Evolutionary conservation across 768 basidiomycete genomes (phyloP), one percentile per base, ranked within the genome.

Genomic region (Calocera viscosa): DNA sequence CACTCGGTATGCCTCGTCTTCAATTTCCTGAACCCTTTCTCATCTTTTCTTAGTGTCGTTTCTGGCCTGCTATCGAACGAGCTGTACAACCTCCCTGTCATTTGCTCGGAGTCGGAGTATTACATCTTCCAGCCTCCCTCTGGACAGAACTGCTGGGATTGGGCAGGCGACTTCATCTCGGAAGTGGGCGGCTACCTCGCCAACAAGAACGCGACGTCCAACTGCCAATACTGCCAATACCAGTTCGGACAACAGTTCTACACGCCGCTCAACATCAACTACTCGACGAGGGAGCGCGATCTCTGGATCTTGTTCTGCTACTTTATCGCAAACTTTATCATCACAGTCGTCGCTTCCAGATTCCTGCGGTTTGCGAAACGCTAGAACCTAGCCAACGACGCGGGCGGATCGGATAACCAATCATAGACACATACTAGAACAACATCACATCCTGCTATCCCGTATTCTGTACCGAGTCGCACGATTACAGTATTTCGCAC

Each of bases 31-130:
- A 76, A 88, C 8, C 78, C 35, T 79, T 49, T 89, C 90, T 0
- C 90, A 85, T 74, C 90, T 88, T 0, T 83, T 88, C 26, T 47
- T 19, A 47, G 43, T 24, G 78, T 84, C 12, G 75, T 91, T 28
- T 81, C 85, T 3, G 83, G 90, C 19, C 87, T 92, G 80, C 76
- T 91, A 34, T 83, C 88, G 0, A 91, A 88, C 5, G 90, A 90
- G 71, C 79, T 94, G 16, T 84, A 89, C 71, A 89, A 86, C 10
- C 79, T 91, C 24, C 70, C 72, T 0, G 86, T 93, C 68, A 73
- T 67, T n/a, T 90, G 91, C 78, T 80, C 82, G 24, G 71, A 78
- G 0, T 83, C 84, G 68, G 93, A 95, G 72, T 90, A 88, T 72
- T 78, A 82, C 14, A 70, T 81, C 5, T 91, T 94, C 78, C 75